These are phyloP conservation scores for Ormosia semicastrata DNA, from an alignment of 306 rosid species.

Conservation along the genomic window DNA sequence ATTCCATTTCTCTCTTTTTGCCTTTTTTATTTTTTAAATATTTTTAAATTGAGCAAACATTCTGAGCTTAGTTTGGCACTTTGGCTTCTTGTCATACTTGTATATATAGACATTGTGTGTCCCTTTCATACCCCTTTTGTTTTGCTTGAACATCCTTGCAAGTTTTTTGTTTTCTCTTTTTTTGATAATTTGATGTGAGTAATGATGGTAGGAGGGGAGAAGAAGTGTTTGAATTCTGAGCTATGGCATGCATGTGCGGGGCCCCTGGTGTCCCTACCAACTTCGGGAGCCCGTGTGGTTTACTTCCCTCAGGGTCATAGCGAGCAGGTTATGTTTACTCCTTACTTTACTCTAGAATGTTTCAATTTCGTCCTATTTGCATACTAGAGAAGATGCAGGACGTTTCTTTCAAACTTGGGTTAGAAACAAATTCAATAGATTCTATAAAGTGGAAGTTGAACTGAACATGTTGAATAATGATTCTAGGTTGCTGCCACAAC, in stretches of 20 bases:
- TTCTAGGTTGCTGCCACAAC: constrained; percentile 91
- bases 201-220: constrained; percentile 67
- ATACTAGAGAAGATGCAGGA: not conserved
- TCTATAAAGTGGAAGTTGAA: constrained; percentile 25
- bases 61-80: constrained; percentile 19
- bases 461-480: constrained; percentile 13
- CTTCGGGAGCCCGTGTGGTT: constrained; percentile 81
- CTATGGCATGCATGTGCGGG: constrained; percentile 99
- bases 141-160: constrained; percentile 26
- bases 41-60: constrained; percentile 17
- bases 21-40: not conserved
- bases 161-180: constrained; percentile 15
- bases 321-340: constrained; percentile 61
- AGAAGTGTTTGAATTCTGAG: constrained; percentile 96
- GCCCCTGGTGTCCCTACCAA: constrained; percentile 91
- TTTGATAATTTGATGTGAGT: constrained; percentile 33
- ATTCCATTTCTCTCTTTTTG: constrained; percentile 37
- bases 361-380: not conserved
- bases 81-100: constrained; percentile 32
- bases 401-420: constrained; percentile 12
- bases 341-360: constrained; percentile 15
- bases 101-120: constrained; percentile 23
- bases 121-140: constrained; percentile 43
- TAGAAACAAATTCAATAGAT: constrained; percentile 1
- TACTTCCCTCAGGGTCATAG: constrained; percentile 98